Conservation (phyloP, 2,329 filamentous ascomycete species). For the Venturia carpophila region DNA sequence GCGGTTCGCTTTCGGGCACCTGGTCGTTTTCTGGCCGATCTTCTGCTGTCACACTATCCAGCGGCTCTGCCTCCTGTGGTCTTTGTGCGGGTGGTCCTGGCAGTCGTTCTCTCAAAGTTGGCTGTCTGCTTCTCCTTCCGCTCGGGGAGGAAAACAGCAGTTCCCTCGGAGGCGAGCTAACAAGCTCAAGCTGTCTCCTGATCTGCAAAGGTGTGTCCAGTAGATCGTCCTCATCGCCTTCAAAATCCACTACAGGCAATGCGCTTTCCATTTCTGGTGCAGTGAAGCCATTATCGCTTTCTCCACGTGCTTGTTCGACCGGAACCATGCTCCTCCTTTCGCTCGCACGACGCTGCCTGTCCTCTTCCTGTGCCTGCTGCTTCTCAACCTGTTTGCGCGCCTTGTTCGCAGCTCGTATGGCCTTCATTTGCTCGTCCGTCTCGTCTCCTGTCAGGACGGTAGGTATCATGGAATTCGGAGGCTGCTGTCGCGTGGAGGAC, state of each 20-base stretch:
- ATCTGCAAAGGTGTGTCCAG: constrained; percentile 16
- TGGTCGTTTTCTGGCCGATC: not conserved
- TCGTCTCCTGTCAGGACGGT: constrained; percentile 13
- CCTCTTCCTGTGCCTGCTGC: not conserved
- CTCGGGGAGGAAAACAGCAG: constrained; percentile 12
- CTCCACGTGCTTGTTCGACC: not conserved
- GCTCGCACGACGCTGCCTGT: constrained; percentile 8
- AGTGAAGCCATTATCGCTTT: not conserved
- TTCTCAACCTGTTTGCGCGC: constrained; percentile 15
- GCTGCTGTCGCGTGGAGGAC: constrained; percentile 4
- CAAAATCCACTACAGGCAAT: not conserved
- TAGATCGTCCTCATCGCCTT: constrained; percentile 13
- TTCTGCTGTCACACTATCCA: not conserved
- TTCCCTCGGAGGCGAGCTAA: constrained; percentile 15
- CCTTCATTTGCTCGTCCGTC: constrained; percentile 16
- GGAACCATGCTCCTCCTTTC: constrained; percentile 1
- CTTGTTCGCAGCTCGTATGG: constrained; percentile 11
- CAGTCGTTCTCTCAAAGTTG: not conserved
- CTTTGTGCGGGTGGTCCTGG: not conserved
- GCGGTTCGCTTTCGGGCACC: not conserved
- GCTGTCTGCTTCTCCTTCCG: constrained; percentile 15
- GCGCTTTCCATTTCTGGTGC: constrained; percentile 3
- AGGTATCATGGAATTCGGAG: not conserved
- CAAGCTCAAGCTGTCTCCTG: constrained; percentile 14
- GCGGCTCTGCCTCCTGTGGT: constrained; percentile 1